Evolutionary conservation across 2,329 filamentous ascomycete genomes (phyloP), one percentile per base, ranked within the genome.

Genomic region (Septoria linicola): DNA sequence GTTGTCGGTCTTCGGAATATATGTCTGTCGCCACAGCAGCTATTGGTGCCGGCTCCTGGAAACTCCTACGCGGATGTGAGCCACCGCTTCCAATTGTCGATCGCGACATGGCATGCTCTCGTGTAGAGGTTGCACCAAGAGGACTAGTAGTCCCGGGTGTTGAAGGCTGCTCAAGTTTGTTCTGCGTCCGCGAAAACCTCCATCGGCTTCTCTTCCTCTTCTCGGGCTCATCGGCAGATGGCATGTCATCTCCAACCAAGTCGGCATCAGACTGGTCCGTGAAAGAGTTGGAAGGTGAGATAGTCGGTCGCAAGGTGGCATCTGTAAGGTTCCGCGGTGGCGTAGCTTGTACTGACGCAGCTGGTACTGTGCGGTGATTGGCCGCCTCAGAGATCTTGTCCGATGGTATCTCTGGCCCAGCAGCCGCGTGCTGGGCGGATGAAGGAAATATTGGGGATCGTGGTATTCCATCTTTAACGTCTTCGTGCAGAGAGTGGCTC

Each of bases 251-350:
- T 21, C 90, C 88, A 8, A 78, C 69, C 54, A 87, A 83, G 56
- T 95, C 90, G 23, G 84, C 67, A 65, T 96, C 90, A 0, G 89
- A 95, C 17, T 85, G 82, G 59, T 95, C 90, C 19, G 92, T 93
- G 39, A 90, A 76, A 0, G 90, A 95, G 2, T 84, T 82, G 0
- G 87, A 82, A 0, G 88, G 88, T 1, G 89, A 95, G 53, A 80
- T 79, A 57, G 83, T 82, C 0, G 84, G 82, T 58, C 81, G 84
- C 25, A 91, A 67, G 0, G 79, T 76, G 5, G 68, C 63, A 11
- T 73, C 72, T 69, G 79, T 48, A 64, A 63, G 90, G 92, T 31
- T 85, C 78, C 21, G 83, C 85, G 42, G 91, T 92, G 69, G 91
- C 92, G 63, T 55, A 14, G 25, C 46, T 16, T 49, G 39, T 16